phyloP scores from a whole-genome alignment of 495 filamentous ascomycete species.

The Hypoxylon fragiforme region DNA sequence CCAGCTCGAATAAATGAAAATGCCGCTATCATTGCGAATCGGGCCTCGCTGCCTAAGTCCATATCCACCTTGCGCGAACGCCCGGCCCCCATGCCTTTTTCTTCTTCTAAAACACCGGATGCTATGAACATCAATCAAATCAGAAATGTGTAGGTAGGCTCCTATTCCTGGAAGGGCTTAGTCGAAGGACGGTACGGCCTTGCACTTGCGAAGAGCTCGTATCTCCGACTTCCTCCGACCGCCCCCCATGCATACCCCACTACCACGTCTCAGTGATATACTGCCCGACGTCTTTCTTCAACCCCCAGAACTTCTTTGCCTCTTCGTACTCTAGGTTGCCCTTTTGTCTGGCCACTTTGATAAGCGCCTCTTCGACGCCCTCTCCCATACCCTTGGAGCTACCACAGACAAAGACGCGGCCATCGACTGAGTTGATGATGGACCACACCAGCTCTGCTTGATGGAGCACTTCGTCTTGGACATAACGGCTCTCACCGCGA shows the following conservation, averaged over 20 bases:
- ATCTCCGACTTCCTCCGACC: background rate
- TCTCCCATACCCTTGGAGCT: slow-evolving; percentile 96
- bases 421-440: slow-evolving; percentile 90
- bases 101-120: slow-evolving; percentile 16
- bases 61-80: slow-evolving; percentile 22
- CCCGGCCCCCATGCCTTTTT: slow-evolving; percentile 19
- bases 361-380: slow-evolving; percentile 81
- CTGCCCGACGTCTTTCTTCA: slow-evolving; percentile 82
- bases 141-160: background rate
- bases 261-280: slow-evolving; percentile 82
- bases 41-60: slow-evolving; percentile 4
- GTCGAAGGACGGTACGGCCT: background rate
- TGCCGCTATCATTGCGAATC: slow-evolving; percentile 9
- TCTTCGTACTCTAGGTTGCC: slow-evolving; percentile 74
- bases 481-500: slow-evolving; percentile 73
- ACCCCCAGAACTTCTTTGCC: slow-evolving; percentile 74
- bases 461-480: slow-evolving; percentile 81
- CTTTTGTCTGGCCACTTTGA: slow-evolving; percentile 80
- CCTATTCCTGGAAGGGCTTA: background rate
- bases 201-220: background rate
- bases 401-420: slow-evolving; percentile 93
- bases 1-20: slow-evolving; percentile 7
- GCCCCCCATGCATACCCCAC: too few species aligned
- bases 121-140: slow-evolving; percentile 16
- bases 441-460: slow-evolving; percentile 97